Percentiles rank a stretch among this genome's conserved stretches.
Evolutionary conservation across 768 basidiomycete genomes (phyloP).

Genomic region (Cyathus striatus): DNA sequence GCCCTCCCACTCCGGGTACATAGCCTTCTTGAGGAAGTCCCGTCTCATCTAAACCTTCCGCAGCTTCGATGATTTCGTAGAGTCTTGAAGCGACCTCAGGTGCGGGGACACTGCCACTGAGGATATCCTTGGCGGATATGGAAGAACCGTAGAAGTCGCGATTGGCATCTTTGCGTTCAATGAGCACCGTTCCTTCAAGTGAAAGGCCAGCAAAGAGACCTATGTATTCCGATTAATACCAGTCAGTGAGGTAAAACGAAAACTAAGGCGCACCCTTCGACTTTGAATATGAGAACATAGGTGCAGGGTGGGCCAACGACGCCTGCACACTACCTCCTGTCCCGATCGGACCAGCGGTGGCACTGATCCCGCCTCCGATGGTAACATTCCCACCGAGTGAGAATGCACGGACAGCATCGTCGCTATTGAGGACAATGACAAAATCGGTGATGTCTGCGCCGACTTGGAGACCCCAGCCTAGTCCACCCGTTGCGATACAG

Average conservation of each 20-base stretch:
- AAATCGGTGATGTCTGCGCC: slow-evolving; percentile 95
- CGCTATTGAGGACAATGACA: slow-evolving; percentile 94
- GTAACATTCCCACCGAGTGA: slow-evolving; percentile 95
- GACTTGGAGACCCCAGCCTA: slow-evolving; percentile 93
- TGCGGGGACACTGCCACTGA: slow-evolving; percentile 92
- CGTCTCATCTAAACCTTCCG: slow-evolving; percentile 86
- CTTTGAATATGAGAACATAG: slow-evolving; percentile 97
- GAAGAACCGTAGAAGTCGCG: slow-evolving; percentile 93
- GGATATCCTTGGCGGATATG: slow-evolving; percentile 85
- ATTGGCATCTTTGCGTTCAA: slow-evolving; percentile 96
- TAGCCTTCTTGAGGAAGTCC: slow-evolving; percentile 77
- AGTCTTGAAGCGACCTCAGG: slow-evolving; percentile 90
- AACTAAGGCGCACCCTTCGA: slow-evolving; percentile 66
- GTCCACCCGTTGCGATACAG: slow-evolving; percentile 93
- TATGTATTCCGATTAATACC: slow-evolving; percentile 16
- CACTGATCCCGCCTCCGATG: slow-evolving; percentile 85
- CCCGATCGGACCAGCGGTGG: slow-evolving; percentile 88
- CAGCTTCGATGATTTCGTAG: slow-evolving; percentile 96
- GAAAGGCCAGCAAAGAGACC: slow-evolving; percentile 94
- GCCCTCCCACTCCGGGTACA: slow-evolving; percentile 52
- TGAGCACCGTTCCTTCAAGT: slow-evolving; percentile 89
- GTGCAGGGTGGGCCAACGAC: slow-evolving; percentile 85
- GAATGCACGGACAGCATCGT: slow-evolving; percentile 94
- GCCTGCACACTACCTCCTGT: slow-evolving; percentile 90
- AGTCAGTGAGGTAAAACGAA: slow-evolving; percentile 3